A percentile compares a stretch with the other conserved stretches of the same genome.
Evolutionary conservation across 495 filamentous ascomycete genomes (phyloP).

Genomic region (Penicillium bialowiezense): DNA sequence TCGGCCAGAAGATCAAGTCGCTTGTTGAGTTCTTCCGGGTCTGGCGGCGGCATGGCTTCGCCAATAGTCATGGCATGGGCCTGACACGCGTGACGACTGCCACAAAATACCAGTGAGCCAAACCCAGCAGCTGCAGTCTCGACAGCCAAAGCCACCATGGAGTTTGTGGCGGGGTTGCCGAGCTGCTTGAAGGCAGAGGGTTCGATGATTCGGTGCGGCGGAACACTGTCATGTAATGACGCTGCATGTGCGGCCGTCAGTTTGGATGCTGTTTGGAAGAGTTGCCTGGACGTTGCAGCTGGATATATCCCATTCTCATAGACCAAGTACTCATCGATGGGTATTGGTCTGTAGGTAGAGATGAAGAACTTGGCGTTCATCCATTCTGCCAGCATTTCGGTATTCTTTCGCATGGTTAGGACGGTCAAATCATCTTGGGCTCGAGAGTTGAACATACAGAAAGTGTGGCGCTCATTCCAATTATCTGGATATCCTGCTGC

Average conservation of each 20-base stretch:
- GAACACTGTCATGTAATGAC: conserved; percentile 31
- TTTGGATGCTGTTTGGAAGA: conserved; percentile 61
- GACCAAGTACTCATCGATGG: conserved; percentile 74
- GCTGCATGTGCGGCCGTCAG: conserved; percentile 41
- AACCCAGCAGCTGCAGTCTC: conserved; percentile 66
- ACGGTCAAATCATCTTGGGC: background rate
- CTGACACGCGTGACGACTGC: conserved; percentile 65
- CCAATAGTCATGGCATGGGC: conserved; percentile 62
- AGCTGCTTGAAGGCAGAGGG: conserved; percentile 59
- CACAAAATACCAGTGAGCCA: conserved; percentile 74
- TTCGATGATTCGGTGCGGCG: conserved; percentile 49
- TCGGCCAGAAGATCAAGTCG: conserved; percentile 67
- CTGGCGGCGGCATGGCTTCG: conserved; percentile 54
- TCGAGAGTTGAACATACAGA: conserved; percentile 46
- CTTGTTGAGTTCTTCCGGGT: conserved; percentile 49
- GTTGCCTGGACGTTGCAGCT: conserved; percentile 55
- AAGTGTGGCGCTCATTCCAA: conserved; percentile 82
- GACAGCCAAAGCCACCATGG: conserved; percentile 65
- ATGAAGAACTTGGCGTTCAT: conserved; percentile 68
- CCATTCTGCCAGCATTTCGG: conserved; percentile 66
- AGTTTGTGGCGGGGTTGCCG: conserved; percentile 61
- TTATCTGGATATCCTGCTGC: conserved; percentile 66
- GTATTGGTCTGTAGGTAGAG: conserved; percentile 71
- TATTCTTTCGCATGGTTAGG: conserved; percentile 54
- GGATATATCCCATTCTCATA: conserved; percentile 70